Evolutionary conservation across 257 asterid species (phyloP).

Genomic region (Solanum corneliomulleri): DNA sequence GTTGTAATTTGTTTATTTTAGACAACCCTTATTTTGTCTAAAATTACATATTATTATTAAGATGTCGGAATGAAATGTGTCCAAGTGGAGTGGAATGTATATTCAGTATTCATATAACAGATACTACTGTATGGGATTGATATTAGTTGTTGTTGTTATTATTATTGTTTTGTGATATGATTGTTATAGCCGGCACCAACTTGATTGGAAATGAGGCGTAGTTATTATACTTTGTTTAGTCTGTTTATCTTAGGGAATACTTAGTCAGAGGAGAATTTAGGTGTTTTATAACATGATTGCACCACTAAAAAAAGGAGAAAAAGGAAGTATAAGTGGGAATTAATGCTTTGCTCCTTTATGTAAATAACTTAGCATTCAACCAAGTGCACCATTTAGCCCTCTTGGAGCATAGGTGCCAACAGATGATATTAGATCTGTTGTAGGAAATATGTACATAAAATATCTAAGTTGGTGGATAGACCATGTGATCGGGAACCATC

Average conservation of each 20-base stretch:
- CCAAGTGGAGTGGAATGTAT: neutral
- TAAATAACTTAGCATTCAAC: neutral
- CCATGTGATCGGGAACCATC: neutral
- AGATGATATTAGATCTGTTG: neutral
- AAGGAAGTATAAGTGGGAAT: neutral
- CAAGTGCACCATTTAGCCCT: neutral
- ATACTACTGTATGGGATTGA: neutral
- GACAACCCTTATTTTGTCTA: neutral
- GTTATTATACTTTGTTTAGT: neutral
- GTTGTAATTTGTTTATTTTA: neutral
- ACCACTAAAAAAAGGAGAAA: neutral
- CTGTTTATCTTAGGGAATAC: neutral
- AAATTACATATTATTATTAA: neutral
- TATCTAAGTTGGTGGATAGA: neutral
- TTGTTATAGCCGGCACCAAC: neutral
- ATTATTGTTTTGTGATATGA: neutral
- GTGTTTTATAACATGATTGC: neutral
- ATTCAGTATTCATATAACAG: neutral
- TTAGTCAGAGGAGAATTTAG: neutral
- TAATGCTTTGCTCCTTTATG: neutral
- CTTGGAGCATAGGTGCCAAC: neutral
- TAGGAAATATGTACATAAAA: neutral
- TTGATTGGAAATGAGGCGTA: neutral
- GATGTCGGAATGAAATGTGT: neutral
- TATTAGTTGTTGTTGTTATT: neutral